Evolutionary conservation across 768 basidiomycete species (phyloP), one percentile per base, ranked within the genome.

Genomic region (Boletus speciosus): DNA sequence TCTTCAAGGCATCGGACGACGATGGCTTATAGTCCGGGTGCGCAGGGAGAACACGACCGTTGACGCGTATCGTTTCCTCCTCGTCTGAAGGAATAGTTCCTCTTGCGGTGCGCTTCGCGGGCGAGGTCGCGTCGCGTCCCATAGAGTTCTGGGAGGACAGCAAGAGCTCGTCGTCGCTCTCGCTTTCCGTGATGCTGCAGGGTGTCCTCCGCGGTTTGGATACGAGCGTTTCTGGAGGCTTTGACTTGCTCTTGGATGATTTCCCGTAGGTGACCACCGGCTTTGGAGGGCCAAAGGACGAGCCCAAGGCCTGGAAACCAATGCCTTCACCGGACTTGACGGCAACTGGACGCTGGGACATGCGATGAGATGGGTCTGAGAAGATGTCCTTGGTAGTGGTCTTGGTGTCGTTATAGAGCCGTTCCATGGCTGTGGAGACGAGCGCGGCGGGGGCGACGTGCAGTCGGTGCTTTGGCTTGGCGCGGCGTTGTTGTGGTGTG

Each of bases 151-250:
- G 65, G 2, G 68, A 67, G 4, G 61, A 61, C 4, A 70, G 55
- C 37, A 68, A 56, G 29, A 70, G 49, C 21, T 70, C 70, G 39
- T 70, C 69, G 1, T 68, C 64, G 34, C 70, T 72, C 34, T 63
- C 60, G 21, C 59, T 49, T 23, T 46, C 52, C n/a, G 31, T 1
- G 31, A 54, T 45, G 10, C 2, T 32, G 0, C 14, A 25, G 0
- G 46, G 39, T 6, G 14, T 10, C 11, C 37, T 60, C 9, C 50
- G 57, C 4, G 12, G 2, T 8, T 14, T 37, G 2, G 9, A 1
- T 25, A 6, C 23, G 19, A 7, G 25, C 4, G 23, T 21, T 9
- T 3, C 1, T 6, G 42, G 35, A 12, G 49, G 34, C 15, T 54
- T 70, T n/a, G 8, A 36, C 32, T 56, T 66, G 47, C 45, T 47